A percentile compares a stretch with the other conserved stretches of the same genome.
Conservation (phyloP, 73 alveolate genomes). For the Breviolum minutum region DNA sequence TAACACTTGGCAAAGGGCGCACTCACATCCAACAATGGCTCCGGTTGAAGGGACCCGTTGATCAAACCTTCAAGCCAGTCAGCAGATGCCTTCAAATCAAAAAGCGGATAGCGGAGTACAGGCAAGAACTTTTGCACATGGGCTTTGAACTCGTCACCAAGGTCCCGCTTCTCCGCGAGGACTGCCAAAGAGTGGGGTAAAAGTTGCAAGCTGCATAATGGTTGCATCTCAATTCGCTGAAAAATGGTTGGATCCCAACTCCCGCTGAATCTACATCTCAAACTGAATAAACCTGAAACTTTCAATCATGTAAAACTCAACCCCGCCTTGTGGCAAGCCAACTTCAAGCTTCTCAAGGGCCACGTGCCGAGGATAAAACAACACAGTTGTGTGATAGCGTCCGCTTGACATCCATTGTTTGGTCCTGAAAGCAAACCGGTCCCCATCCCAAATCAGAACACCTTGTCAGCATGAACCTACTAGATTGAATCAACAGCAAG, state of each 20-base stretch:
- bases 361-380: constrained; percentile 5
- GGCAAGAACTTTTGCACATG: background rate
- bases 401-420: background rate
- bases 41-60: background rate
- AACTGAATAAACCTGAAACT: no score
- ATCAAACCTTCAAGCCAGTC: background rate
- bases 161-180: background rate
- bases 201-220: no score
- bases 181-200: background rate
- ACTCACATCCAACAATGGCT: constrained; percentile 10
- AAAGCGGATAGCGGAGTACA: background rate
- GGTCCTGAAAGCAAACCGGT: background rate
- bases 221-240: no score
- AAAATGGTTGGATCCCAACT: no score
- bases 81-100: background rate
- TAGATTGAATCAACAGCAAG: no score
- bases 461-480: no score
- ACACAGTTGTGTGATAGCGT: background rate
- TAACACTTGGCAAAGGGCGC: background rate
- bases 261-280: no score
- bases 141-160: background rate
- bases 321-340: background rate
- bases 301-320: no score
- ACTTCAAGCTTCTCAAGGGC: background rate
- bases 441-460: no score